Percentiles rank a stretch among this genome's conserved stretches.
phyloP scores from a whole-genome alignment of 2,329 filamentous ascomycete genomes.

The Penicillium occitanis region DNA sequence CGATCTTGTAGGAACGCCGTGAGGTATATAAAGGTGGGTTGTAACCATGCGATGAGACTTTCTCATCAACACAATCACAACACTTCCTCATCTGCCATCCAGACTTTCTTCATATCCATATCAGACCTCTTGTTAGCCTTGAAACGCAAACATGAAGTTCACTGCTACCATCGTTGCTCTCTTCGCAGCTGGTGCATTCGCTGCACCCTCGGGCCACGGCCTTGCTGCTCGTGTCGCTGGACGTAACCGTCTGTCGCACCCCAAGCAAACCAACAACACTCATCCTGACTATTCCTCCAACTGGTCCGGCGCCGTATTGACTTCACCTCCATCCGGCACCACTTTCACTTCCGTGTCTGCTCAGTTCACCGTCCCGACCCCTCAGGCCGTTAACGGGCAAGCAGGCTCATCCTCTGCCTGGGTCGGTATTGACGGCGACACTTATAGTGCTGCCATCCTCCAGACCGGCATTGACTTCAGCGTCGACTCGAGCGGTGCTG shows the following conservation, averaged over 20 bases:
- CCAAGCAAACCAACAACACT: conserved; percentile 15
- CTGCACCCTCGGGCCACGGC: conserved; percentile 12
- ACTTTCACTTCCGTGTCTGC: conserved; percentile 49
- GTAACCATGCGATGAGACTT: background rate
- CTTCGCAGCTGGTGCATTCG: conserved; percentile 17
- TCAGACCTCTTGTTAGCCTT: background rate
- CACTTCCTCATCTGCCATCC: background rate
- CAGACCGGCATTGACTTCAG: conserved; percentile 61
- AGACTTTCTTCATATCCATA: background rate
- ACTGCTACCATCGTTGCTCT: conserved; percentile 17
- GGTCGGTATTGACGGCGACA: conserved; percentile 65
- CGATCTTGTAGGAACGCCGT: background rate
- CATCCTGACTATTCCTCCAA: conserved; percentile 55
- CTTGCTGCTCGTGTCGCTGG: conserved; percentile 17
- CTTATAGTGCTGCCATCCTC: conserved; percentile 55
- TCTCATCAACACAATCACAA: background rate
- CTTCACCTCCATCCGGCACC: conserved; percentile 41
- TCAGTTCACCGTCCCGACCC: conserved; percentile 51
- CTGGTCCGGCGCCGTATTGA: conserved; percentile 61
- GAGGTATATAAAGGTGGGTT: conserved; percentile 9
- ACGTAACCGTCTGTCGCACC: conserved; percentile 16
- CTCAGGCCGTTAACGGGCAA: conserved; percentile 47
- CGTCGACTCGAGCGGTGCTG: conserved; percentile 36
- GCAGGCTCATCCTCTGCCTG: conserved; percentile 53
- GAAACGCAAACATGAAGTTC: conserved; percentile 17